Conservation (phyloP, 2,329 filamentous ascomycete genomes). For the Simplicillium aogashimaense region DNA sequence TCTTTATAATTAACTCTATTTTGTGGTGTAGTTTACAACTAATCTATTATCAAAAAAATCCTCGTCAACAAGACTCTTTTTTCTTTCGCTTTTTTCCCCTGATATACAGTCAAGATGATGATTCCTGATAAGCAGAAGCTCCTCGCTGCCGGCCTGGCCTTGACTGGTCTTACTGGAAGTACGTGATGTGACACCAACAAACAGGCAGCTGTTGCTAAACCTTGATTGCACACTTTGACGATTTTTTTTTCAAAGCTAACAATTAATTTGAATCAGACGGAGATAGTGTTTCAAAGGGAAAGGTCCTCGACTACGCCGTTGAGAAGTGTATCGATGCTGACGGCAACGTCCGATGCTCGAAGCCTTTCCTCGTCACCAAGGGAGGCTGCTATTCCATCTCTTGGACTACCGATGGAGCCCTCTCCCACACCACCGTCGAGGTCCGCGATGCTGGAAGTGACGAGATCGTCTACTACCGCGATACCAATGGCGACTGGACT, state of each 20-base stretch:
- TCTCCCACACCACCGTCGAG: slow-evolving; percentile 30
- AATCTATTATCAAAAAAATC: no score
- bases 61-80: no score
- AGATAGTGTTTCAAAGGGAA: slow-evolving; percentile 18
- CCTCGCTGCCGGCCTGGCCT: slow-evolving; percentile 8
- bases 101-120: neutral
- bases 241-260: neutral
- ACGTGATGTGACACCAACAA: neutral
- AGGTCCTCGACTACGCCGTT: slow-evolving; percentile 29
- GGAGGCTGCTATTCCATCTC: slow-evolving; percentile 28
- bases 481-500: slow-evolving; percentile 34
- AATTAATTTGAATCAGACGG: slow-evolving; percentile 3
- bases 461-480: slow-evolving; percentile 32
- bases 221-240: neutral
- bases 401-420: slow-evolving; percentile 24
- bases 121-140: slow-evolving; percentile 7
- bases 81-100: neutral
- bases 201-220: neutral
- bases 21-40: no score
- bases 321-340: slow-evolving; percentile 28
- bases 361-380: slow-evolving; percentile 27
- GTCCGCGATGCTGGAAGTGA: slow-evolving; percentile 21
- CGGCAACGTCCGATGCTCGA: slow-evolving; percentile 26
- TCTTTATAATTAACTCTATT: no score
- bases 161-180: slow-evolving; percentile 7